Conservation (phyloP, 2,329 filamentous ascomycete genomes). For the Penicillium sp. region DNA sequence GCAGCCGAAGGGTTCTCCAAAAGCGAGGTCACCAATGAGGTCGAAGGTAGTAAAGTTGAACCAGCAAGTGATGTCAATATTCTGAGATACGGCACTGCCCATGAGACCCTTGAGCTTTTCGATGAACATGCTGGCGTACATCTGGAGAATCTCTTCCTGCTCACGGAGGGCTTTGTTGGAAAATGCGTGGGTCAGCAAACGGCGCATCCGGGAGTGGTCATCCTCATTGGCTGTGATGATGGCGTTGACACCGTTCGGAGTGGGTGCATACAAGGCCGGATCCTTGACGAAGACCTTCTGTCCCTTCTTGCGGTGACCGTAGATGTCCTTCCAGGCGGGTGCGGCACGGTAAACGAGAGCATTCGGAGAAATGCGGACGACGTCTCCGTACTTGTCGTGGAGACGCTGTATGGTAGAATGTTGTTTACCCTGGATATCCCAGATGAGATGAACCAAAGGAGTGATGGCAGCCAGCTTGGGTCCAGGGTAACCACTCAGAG, state of each 20-base stretch:
- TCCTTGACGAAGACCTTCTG: conserved; percentile 28
- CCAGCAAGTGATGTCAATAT: conserved; percentile 24
- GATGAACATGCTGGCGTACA: conserved; percentile 33
- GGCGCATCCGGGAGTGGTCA: conserved; percentile 35
- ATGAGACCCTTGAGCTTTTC: conserved; percentile 16
- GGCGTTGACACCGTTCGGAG: conserved; percentile 23
- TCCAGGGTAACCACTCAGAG: conserved; percentile 34
- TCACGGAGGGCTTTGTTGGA: conserved; percentile 35
- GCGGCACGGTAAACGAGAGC: conserved; percentile 38
- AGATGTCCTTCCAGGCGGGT: conserved; percentile 38
- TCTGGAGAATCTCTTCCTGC: conserved; percentile 35
- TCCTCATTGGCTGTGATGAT: conserved; percentile 29
- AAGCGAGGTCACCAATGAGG: conserved; percentile 37
- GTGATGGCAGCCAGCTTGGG: conserved; percentile 33
- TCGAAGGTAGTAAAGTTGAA: conserved; percentile 36
- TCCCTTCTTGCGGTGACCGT: conserved; percentile 33
- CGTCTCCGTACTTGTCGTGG: conserved; percentile 29
- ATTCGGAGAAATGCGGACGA: conserved; percentile 43
- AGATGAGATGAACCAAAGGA: conserved; percentile 21
- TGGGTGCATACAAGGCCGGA: conserved; percentile 20
- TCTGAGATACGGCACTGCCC: background rate
- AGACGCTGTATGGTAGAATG: conserved; percentile 20
- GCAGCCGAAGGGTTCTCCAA: conserved; percentile 36
- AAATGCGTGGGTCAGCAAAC: conserved; percentile 37
- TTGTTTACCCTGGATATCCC: conserved; percentile 21